phyloP scores from a whole-genome alignment of 495 filamentous ascomycete species.

The Trichocladium antarcticum region DNA sequence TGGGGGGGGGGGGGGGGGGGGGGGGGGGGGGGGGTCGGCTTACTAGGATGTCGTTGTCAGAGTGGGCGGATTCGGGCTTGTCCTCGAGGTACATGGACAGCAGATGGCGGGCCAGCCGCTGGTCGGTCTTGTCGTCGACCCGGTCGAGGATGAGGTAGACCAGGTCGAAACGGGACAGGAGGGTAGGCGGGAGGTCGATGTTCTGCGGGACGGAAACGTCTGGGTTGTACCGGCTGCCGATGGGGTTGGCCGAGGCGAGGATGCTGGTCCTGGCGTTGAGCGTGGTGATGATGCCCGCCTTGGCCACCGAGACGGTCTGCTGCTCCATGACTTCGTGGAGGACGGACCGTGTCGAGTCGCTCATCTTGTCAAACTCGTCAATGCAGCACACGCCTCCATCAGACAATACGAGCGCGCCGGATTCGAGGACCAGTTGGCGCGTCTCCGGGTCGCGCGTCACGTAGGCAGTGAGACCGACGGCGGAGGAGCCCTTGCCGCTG shows the following conservation, averaged over 20 bases:
- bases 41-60: slow-evolving; percentile 61
- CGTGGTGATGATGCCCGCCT: slow-evolving; percentile 97
- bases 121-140: slow-evolving; percentile 78
- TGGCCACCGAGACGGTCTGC: slow-evolving; percentile 96
- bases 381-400: slow-evolving; percentile 98
- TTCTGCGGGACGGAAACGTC: slow-evolving; percentile 94
- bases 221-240: slow-evolving; percentile 93
- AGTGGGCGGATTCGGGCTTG: slow-evolving; percentile 70
- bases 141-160: slow-evolving; percentile 94
- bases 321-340: slow-evolving; percentile 99
- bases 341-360: slow-evolving; percentile 85
- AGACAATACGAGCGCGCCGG: slow-evolving; percentile 86
- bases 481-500: slow-evolving; percentile 91
- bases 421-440: slow-evolving; percentile 89
- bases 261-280: slow-evolving; percentile 91
- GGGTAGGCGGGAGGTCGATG: slow-evolving; percentile 90
- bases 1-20: background rate
- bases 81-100: slow-evolving; percentile 97
- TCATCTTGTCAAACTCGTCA: slow-evolving; percentile 99
- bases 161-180: slow-evolving; percentile 90
- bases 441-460: slow-evolving; percentile 88
- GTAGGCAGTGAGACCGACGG: slow-evolving; percentile 96
- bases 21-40: slow-evolving; percentile 25
- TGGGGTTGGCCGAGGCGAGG: slow-evolving; percentile 92
- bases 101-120: slow-evolving; percentile 80